These are phyloP conservation scores for Zoysia matrella DNA, from an alignment of 202 grass and related monocot genomes.

Conservation along the genomic window DNA sequence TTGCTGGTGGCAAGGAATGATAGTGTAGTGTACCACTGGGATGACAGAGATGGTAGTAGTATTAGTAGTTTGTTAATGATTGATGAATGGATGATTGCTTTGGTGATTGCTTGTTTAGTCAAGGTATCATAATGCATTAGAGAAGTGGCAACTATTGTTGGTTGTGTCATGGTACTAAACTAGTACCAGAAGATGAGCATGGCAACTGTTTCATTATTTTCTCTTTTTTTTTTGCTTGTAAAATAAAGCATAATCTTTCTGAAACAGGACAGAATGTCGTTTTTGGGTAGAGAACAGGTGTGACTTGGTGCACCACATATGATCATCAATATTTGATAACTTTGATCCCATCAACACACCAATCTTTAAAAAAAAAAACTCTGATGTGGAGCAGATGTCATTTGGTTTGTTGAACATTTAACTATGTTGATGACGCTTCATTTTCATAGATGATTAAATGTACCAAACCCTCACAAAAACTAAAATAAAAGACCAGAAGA, in stretches of 20 bases:
- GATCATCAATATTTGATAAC: no score
- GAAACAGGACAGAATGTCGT: no score
- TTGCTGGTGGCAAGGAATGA: constrained; percentile 3
- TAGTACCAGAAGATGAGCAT: not conserved
- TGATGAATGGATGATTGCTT: not conserved
- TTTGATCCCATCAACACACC: no score
- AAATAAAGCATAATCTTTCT: no score
- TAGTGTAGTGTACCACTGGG: not conserved
- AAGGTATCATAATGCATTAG: not conserved
- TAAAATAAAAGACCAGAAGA: not conserved
- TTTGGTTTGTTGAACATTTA: not conserved
- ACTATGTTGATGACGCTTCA: not conserved
- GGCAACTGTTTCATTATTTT: not conserved
- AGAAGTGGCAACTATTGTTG: not conserved
- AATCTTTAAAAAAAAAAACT: no score
- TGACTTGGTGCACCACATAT: no score
- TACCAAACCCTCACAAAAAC: not conserved
- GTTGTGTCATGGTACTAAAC: not conserved
- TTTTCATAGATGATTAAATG: not conserved
- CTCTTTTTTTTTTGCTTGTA: not conserved
- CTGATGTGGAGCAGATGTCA: no score
- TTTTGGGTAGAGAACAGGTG: no score
- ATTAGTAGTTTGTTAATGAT: not conserved
- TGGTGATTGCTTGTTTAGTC: not conserved
- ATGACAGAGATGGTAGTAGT: not conserved